Conservation (phyloP, 345 rosid species). For the Eucalyptus sp. region DNA sequence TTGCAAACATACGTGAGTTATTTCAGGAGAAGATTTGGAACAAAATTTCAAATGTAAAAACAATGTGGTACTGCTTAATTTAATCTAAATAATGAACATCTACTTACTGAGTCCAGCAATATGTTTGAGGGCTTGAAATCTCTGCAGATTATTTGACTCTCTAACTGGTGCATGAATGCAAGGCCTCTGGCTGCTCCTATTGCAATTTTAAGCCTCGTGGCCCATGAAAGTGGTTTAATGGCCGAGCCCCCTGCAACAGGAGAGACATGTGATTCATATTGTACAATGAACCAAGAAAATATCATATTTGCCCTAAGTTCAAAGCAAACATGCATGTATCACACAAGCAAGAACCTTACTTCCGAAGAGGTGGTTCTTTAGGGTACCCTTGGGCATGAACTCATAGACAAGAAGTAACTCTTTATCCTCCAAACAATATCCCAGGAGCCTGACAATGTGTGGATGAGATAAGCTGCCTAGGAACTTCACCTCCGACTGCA, state of each 20-base stretch:
- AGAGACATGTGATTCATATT: neutral
- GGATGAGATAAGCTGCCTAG: conserved; percentile 5
- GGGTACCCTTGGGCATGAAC: conserved; percentile 7
- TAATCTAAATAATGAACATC: neutral
- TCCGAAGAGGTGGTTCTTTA: conserved; percentile 4
- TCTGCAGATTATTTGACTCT: conserved; percentile 2
- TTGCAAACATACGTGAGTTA: fast-evolving
- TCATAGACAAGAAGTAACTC: conserved; percentile 7
- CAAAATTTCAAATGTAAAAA: neutral
- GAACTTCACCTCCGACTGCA: conserved; percentile 4
- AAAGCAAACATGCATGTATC: neutral
- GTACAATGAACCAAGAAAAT: neutral
- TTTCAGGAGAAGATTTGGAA: neutral
- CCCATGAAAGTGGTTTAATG: neutral
- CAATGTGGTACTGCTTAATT: neutral
- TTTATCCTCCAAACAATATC: conserved; percentile 6
- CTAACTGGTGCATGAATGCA: neutral
- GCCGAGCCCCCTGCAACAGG: neutral
- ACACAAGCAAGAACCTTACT: conserved; percentile 1
- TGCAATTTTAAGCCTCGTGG: neutral
- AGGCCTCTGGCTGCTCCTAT: conserved; percentile 9
- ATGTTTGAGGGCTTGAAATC: conserved; percentile 10
- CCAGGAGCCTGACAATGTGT: conserved; percentile 6
- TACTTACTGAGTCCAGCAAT: conserved; percentile 2
- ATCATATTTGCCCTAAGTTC: neutral